phyloP scores from a whole-genome alignment of 148 eudicot species.

The Rhododendron molle region DNA sequence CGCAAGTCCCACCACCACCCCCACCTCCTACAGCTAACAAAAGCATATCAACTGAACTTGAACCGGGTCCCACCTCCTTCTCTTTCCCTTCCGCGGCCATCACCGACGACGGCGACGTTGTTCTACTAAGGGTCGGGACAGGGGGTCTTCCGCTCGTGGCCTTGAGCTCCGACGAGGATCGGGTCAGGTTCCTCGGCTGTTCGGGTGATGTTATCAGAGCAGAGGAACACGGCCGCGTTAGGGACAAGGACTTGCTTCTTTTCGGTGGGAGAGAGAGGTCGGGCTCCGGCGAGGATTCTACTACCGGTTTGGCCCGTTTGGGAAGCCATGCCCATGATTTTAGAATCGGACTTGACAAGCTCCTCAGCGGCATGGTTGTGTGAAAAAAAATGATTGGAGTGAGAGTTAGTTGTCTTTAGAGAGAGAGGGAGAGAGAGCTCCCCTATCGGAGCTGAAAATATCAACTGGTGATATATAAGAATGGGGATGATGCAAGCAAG shows the following conservation, averaged over 20 bases:
- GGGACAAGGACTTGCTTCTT: neutral
- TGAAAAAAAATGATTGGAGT: neutral
- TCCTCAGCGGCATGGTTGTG: conserved; percentile 35
- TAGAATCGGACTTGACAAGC: conserved; percentile 39
- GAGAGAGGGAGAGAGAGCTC: neutral
- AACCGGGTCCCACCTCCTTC: neutral
- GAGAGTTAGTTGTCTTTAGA: neutral
- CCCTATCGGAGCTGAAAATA: neutral
- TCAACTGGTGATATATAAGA: neutral
- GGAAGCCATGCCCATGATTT: conserved; percentile 36
- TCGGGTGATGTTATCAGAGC: neutral
- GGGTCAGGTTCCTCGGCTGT: neutral
- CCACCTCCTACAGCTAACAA: conserved; percentile 15
- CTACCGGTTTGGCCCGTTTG: neutral
- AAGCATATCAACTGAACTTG: neutral
- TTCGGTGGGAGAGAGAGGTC: neutral
- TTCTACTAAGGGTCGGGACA: neutral
- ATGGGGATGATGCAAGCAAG: too few relatives aligned
- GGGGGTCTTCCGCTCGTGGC: neutral
- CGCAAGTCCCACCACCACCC: neutral
- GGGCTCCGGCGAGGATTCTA: conserved; percentile 10
- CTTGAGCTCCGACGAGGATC: neutral
- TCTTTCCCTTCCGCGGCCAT: conserved; percentile 11
- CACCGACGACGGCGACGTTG: neutral
- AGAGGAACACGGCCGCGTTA: neutral